Evolutionary conservation across 1,284 basidiomycete species (phyloP).

Genomic region (Ceratobasidium sp.): DNA sequence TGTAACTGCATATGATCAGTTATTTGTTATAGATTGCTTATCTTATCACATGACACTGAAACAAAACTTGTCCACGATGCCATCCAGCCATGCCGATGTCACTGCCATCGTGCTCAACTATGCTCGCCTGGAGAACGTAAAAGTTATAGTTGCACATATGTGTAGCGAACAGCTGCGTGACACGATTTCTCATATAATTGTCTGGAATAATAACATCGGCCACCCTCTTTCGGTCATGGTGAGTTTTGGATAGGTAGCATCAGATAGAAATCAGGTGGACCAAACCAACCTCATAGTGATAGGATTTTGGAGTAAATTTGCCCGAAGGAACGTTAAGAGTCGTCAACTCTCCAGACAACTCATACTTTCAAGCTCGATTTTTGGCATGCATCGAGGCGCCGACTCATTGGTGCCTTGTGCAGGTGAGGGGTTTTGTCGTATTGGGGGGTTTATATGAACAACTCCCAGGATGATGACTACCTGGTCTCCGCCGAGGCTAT

Average conservation of each 20-base stretch:
- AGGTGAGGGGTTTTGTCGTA: not conserved
- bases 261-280: not conserved
- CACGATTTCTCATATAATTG: conserved; percentile 18
- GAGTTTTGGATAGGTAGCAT: not conserved
- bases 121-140: conserved; percentile 33
- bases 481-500: conserved; percentile 33
- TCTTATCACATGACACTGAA: too few relatives aligned
- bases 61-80: not conserved
- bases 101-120: conserved; percentile 34
- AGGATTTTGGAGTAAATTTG: conserved; percentile 7
- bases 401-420: conserved; percentile 25
- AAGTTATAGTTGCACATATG: conserved; percentile 20
- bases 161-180: conserved; percentile 21
- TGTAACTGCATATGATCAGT: too few relatives aligned
- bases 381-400: conserved; percentile 29
- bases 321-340: conserved; percentile 24
- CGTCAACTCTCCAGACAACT: conserved; percentile 11
- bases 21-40: too few relatives aligned
- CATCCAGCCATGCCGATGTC: not conserved
- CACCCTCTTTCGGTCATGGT: not conserved
- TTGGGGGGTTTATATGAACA: not conserved
- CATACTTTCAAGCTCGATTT: conserved; percentile 35
- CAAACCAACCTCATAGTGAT: not conserved
- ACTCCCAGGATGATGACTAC: conserved; percentile 27
- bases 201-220: conserved; percentile 32